Percentiles rank a stretch among this genome's conserved stretches.
phyloP scores from a whole-genome alignment of 345 rosid species.

The Populus nigra region DNA sequence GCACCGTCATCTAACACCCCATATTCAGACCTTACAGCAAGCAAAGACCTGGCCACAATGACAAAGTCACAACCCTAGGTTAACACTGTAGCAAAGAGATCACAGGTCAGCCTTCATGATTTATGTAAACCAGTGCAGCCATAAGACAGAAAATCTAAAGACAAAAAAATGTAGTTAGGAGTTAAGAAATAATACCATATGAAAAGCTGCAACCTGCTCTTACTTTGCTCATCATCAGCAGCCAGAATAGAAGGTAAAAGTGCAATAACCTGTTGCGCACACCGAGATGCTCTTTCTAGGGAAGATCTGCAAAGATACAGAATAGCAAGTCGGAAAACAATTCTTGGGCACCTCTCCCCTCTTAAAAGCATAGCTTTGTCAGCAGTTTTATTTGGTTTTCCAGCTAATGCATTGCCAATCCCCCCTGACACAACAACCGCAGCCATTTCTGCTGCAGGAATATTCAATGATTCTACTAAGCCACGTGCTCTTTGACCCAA shows the following conservation, averaged over 20 bases:
- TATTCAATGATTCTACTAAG: constrained; percentile 87
- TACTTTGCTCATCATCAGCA: constrained; percentile 89
- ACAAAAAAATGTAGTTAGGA: background rate
- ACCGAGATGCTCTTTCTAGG: constrained; percentile 78
- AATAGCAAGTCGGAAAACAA: constrained; percentile 76
- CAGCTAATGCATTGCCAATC: constrained; percentile 81
- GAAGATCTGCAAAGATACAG: constrained; percentile 78
- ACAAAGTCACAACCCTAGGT: constrained; percentile 13
- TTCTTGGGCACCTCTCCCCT: constrained; percentile 89
- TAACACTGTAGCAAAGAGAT: constrained; percentile 1
- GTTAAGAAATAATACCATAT: constrained; percentile 52
- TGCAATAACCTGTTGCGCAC: constrained; percentile 77
- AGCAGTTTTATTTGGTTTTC: constrained; percentile 65
- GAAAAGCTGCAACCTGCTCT: constrained; percentile 81
- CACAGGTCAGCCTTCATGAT: background rate
- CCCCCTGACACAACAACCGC: constrained; percentile 98
- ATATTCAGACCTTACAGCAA: constrained; percentile 71
- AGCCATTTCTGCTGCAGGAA: constrained; percentile 99
- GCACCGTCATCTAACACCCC: constrained; percentile 82
- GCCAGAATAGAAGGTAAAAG: constrained; percentile 74
- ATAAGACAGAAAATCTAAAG: background rate
- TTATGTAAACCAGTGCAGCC: background rate
- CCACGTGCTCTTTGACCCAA: constrained; percentile 96
- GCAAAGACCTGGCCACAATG: constrained; percentile 62
- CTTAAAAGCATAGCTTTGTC: constrained; percentile 96